Conservation (phyloP, 1,139 yeast species). For the Debaryomycetaceae sp. region DNA sequence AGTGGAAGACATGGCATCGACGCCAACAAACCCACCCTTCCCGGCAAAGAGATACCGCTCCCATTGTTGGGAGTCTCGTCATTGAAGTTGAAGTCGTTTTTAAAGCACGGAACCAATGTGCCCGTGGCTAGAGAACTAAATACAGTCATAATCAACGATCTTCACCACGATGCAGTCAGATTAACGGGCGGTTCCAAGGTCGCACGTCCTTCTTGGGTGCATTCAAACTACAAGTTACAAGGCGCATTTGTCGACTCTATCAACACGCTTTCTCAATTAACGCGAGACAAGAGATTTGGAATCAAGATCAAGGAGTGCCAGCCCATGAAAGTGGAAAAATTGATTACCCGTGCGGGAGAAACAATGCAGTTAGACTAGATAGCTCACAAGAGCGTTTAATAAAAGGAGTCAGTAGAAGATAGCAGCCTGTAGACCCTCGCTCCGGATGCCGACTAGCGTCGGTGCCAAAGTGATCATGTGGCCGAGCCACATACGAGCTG, state of each 20-base stretch:
- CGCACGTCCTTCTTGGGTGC: conserved; percentile 80
- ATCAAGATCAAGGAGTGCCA: conserved; percentile 58
- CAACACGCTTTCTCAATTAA: conserved; percentile 51
- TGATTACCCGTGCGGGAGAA: conserved; percentile 16
- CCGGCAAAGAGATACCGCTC: conserved; percentile 70
- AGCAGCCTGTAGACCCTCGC: too few species aligned
- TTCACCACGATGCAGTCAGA: conserved; percentile 55
- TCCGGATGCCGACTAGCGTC: too few species aligned
- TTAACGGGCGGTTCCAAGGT: conserved; percentile 74
- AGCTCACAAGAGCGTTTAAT: too few species aligned
- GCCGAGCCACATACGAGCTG: too few species aligned
- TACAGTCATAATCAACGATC: conserved; percentile 48
- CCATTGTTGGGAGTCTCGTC: conserved; percentile 69
- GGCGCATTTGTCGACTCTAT: conserved; percentile 47
- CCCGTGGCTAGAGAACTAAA: conserved; percentile 66
- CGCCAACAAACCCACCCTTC: conserved; percentile 62
- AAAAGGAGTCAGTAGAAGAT: too few species aligned
- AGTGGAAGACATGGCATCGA: conserved; percentile 65
- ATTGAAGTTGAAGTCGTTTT: conserved; percentile 57
- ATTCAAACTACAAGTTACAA: conserved; percentile 60
- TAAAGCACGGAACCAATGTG: conserved; percentile 50
- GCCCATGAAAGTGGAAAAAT: conserved; percentile 40
- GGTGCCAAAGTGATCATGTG: too few species aligned
- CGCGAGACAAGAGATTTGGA: conserved; percentile 68
- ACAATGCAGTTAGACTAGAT: conserved; percentile 36